Evolutionary conservation across 1,139 yeast species (phyloP).

Genomic region (Pichia sp.): DNA sequence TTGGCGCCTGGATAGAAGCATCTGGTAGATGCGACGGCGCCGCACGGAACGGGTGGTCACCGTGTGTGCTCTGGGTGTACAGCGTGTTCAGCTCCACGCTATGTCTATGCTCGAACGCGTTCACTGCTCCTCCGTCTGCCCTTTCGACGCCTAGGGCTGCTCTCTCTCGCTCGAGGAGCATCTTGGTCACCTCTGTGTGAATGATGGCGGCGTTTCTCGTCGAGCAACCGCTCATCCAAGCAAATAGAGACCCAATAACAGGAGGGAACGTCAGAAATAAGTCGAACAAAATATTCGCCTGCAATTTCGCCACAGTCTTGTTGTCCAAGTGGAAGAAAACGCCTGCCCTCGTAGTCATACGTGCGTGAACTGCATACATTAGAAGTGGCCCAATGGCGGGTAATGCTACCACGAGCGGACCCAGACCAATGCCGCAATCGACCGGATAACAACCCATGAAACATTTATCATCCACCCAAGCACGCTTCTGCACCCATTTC

Average conservation of each 20-base stretch:
- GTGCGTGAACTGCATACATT: constrained; percentile 71
- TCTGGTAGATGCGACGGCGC: no score
- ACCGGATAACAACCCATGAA: constrained; percentile 72
- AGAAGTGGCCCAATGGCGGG: constrained; percentile 78
- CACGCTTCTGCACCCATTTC: constrained; percentile 64
- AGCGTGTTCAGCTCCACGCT: constrained; percentile 1
- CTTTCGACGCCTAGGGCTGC: no score
- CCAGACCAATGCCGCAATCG: constrained; percentile 73
- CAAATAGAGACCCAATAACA: constrained; percentile 61
- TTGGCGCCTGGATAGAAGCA: no score
- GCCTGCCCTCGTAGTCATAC: constrained; percentile 55
- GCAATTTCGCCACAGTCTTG: constrained; percentile 56
- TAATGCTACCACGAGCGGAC: constrained; percentile 56
- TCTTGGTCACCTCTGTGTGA: constrained; percentile 41
- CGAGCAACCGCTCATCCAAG: constrained; percentile 83
- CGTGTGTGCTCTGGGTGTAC: constrained; percentile 1
- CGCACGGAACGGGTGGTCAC: no score
- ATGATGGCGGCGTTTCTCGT: constrained; percentile 80
- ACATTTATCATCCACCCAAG: constrained; percentile 84
- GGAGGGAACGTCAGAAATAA: constrained; percentile 73
- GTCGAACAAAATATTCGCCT: constrained; percentile 68
- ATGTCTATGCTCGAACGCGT: neutral
- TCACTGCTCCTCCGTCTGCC: no score
- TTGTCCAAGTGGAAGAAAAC: constrained; percentile 51
- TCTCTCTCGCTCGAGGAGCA: constrained; percentile 30